Evolutionary conservation across 345 rosid genomes (phyloP).

Genomic region (Garcia nutans): DNA sequence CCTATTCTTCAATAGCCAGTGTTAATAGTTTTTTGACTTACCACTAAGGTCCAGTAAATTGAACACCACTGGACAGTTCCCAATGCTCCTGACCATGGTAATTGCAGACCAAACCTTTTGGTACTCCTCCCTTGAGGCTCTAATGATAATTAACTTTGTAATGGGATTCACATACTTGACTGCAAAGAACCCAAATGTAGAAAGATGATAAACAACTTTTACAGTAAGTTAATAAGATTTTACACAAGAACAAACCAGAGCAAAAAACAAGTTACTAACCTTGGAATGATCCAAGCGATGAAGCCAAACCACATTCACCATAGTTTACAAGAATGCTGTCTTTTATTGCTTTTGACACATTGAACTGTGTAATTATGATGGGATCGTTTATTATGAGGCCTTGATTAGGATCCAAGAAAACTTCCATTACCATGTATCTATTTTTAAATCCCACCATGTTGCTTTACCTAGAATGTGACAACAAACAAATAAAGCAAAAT

Average conservation of each 20-base stretch:
- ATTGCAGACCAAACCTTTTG: slow-evolving; percentile 76
- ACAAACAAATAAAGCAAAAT: not conserved
- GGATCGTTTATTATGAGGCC: slow-evolving; percentile 53
- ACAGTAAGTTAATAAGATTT: not conserved
- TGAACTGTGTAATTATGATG: slow-evolving; percentile 60
- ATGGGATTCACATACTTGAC: slow-evolving; percentile 75
- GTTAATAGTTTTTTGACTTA: slow-evolving; percentile 24
- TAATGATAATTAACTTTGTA: slow-evolving; percentile 63
- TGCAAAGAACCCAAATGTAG: slow-evolving; percentile 14
- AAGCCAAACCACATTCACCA: slow-evolving; percentile 75
- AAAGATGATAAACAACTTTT: not conserved
- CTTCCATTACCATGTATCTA: slow-evolving; percentile 72
- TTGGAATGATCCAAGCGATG: slow-evolving; percentile 62
- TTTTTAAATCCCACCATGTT: slow-evolving; percentile 78
- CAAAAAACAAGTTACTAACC: slow-evolving; percentile 22
- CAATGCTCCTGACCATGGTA: slow-evolving; percentile 63
- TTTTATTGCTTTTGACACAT: slow-evolving; percentile 56
- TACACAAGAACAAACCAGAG: not conserved
- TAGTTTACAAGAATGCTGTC: slow-evolving; percentile 68
- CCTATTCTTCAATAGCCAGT: not conserved
- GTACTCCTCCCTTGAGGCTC: slow-evolving; percentile 70
- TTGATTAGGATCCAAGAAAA: slow-evolving; percentile 65
- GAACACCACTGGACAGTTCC: slow-evolving; percentile 58
- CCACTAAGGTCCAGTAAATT: slow-evolving; percentile 74
- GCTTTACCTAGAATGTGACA: not conserved